Evolutionary conservation across 2,329 filamentous ascomycete genomes (phyloP).

Genomic region (Zalaria obscura): DNA sequence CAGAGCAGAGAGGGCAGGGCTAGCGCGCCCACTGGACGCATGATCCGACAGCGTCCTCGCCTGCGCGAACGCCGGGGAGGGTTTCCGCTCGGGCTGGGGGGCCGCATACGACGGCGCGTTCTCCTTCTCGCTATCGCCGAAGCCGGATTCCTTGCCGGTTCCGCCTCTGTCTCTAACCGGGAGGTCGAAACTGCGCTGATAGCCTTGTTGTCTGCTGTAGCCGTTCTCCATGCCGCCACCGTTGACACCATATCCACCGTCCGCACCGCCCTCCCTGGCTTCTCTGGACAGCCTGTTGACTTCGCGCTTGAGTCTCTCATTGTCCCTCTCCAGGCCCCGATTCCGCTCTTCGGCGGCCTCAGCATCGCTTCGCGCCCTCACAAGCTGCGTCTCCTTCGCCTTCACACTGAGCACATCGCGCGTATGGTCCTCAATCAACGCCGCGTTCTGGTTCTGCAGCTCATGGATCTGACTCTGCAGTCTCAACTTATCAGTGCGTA

Average conservation of each 20-base stretch:
- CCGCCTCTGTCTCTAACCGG: background rate
- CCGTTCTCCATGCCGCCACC: background rate
- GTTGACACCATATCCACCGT: constrained; percentile 4
- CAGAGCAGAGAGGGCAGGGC: constrained; percentile 1
- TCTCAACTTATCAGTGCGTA: constrained; percentile 67
- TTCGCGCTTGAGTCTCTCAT: constrained; percentile 87
- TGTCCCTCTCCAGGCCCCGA: constrained; percentile 70
- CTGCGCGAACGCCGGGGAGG: background rate
- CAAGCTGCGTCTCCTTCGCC: constrained; percentile 89
- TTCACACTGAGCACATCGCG: constrained; percentile 92
- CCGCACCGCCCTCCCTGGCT: constrained; percentile 3
- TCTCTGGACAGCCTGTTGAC: constrained; percentile 19
- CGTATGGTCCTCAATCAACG: constrained; percentile 93
- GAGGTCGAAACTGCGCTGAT: too few species aligned
- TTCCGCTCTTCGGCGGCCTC: constrained; percentile 80
- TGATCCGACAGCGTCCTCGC: background rate
- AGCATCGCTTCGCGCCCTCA: constrained; percentile 77
- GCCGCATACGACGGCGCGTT: constrained; percentile 16
- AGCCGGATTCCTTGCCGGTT: constrained; percentile 1
- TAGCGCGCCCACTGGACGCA: constrained; percentile 4
- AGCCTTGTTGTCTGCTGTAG: background rate
- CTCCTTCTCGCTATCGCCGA: constrained; percentile 27
- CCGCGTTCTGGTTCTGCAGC: constrained; percentile 91
- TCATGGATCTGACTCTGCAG: constrained; percentile 81
- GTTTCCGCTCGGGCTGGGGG: constrained; percentile 1